phyloP scores from a whole-genome alignment of 371 early-diverging fungal genomes.

The Rhizomucor pusillus region DNA sequence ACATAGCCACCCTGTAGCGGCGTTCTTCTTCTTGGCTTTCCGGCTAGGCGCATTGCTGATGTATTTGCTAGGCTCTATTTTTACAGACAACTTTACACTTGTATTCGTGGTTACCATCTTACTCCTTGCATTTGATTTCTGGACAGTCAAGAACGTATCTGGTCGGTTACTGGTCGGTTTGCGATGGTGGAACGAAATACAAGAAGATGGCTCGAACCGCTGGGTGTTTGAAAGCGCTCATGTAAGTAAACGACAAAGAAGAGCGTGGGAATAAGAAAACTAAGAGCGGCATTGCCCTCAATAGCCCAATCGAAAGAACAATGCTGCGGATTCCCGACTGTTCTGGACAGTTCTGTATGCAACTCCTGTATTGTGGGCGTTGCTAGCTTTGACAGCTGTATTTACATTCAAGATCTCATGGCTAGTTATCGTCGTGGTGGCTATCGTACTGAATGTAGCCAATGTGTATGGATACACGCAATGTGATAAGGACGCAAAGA shows the following conservation, averaged over 20 bases:
- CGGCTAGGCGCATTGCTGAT: conserved; percentile 74
- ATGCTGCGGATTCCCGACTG: conserved; percentile 82
- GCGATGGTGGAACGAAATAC: conserved; percentile 98
- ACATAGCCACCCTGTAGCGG: conserved; percentile 85
- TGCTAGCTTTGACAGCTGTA: conserved; percentile 78
- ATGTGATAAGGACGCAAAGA: conserved; percentile 90
- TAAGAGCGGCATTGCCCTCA: too few species aligned
- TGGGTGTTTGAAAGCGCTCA: conserved; percentile 95
- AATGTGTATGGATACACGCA: conserved; percentile 94
- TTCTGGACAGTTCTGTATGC: conserved; percentile 93
- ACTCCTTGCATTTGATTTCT: conserved; percentile 93
- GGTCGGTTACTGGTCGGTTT: conserved; percentile 94
- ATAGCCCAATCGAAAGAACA: conserved; percentile 68
- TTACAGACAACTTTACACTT: conserved; percentile 85
- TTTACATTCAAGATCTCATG: conserved; percentile 73
- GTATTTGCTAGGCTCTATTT: conserved; percentile 78
- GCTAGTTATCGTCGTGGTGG: conserved; percentile 85
- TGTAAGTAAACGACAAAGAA: too few species aligned
- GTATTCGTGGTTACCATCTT: conserved; percentile 89
- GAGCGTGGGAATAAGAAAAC: too few species aligned
- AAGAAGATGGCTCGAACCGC: conserved; percentile 86
- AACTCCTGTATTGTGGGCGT: conserved; percentile 81
- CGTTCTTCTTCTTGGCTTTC: conserved; percentile 89
- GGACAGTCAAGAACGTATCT: conserved; percentile 98
- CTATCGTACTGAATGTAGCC: conserved; percentile 78